A percentile compares a stretch with the other conserved stretches of the same genome.
Evolutionary conservation across 164 flowering plant species (phyloP).

Genomic region (Nymphaea thermarum): DNA sequence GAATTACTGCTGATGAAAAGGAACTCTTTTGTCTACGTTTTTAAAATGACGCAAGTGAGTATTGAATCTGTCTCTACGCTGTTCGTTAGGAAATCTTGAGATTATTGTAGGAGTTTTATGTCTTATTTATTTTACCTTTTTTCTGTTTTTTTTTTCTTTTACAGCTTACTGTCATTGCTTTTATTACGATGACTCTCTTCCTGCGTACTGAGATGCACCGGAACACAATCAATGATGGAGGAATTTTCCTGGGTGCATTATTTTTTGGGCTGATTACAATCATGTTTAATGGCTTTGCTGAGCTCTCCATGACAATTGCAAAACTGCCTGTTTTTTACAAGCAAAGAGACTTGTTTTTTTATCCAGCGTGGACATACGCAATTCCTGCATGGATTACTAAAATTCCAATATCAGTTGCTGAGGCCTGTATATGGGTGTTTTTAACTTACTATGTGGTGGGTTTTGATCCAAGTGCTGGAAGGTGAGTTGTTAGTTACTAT

Average conservation of each 20-base stretch:
- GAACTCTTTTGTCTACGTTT: slow-evolving; percentile 47
- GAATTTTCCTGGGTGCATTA: slow-evolving; percentile 10
- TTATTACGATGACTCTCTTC: slow-evolving; percentile 11
- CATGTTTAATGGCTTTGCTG: slow-evolving; percentile 10
- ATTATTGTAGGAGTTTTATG: not conserved
- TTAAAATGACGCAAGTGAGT: slow-evolving; percentile 43
- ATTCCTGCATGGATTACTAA: slow-evolving; percentile 11
- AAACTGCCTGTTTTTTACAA: slow-evolving; percentile 15
- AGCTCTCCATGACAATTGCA: slow-evolving; percentile 11
- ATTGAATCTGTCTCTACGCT: not conserved
- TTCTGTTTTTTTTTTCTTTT: not conserved
- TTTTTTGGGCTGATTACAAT: slow-evolving; percentile 8
- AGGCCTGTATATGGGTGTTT: slow-evolving; percentile 5
- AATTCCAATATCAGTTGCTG: slow-evolving; percentile 10
- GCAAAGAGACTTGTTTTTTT: slow-evolving; percentile 14
- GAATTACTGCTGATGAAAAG: slow-evolving; percentile 65
- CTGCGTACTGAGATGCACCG: slow-evolving; percentile 13
- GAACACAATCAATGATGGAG: slow-evolving; percentile 5
- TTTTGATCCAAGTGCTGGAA: slow-evolving; percentile 13
- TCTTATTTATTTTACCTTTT: not conserved
- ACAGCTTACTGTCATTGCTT: slow-evolving; percentile 6
- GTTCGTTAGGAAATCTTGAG: not conserved
- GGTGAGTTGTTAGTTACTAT: slow-evolving; percentile 1
- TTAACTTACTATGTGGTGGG: slow-evolving; percentile 12
- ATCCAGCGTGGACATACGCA: slow-evolving; percentile 11